These are phyloP conservation scores for Ganoderma leucocontextum DNA, from an alignment of 1,284 basidiomycete species.

Conservation along the genomic window DNA sequence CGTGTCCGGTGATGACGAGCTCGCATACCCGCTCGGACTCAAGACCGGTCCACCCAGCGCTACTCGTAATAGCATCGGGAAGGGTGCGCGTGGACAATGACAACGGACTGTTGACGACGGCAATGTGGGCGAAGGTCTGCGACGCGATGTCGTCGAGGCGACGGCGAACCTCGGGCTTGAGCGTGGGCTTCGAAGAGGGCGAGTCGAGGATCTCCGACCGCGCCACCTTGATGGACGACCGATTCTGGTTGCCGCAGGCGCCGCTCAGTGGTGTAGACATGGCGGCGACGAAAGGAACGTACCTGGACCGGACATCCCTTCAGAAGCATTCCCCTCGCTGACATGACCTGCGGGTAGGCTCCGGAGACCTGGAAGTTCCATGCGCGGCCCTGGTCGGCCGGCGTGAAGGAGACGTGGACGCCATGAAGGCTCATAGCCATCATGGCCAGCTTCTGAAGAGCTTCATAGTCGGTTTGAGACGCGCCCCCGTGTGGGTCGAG, in stretches of 20 bases:
- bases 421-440: slow-evolving; percentile 84
- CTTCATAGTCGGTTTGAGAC: slow-evolving; percentile 65
- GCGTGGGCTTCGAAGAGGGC: slow-evolving; percentile 79
- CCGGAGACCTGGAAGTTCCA: slow-evolving; percentile 95
- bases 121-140: slow-evolving; percentile 88
- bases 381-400: slow-evolving; percentile 73
- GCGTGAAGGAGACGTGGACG: slow-evolving; percentile 83
- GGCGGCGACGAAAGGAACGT: slow-evolving; percentile 33
- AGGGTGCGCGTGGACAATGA: slow-evolving; percentile 76
- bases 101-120: slow-evolving; percentile 84
- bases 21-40: slow-evolving; percentile 95
- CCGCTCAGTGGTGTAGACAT: slow-evolving; percentile 11
- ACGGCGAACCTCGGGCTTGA: slow-evolving; percentile 89
- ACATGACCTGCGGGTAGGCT: slow-evolving; percentile 92
- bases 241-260: slow-evolving; percentile 61
- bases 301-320: slow-evolving; percentile 91
- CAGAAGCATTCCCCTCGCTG: slow-evolving; percentile 87
- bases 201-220: slow-evolving; percentile 93
- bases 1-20: slow-evolving; percentile 87
- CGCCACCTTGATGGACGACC: slow-evolving; percentile 87
- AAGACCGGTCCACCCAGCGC: slow-evolving; percentile 84
- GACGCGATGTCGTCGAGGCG: slow-evolving; percentile 93
- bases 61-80: slow-evolving; percentile 78
- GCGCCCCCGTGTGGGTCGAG: slow-evolving; percentile 44
- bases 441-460: slow-evolving; percentile 83